phyloP scores from a whole-genome alignment of 2,329 filamentous ascomycete genomes.

The Talaromyces sp. region DNA sequence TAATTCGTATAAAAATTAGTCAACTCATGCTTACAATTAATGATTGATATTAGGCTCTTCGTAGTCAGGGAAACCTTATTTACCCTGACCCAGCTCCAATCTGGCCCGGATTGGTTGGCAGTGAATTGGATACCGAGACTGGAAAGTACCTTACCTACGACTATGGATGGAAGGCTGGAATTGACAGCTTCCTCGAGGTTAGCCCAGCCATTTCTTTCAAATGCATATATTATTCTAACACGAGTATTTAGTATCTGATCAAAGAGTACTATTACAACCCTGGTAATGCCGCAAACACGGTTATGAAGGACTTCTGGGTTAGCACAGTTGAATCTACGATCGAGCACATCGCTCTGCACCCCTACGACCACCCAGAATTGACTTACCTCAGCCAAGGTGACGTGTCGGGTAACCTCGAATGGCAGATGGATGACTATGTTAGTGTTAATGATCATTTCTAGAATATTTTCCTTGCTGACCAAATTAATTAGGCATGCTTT shows the following conservation, averaged over 20 bases:
- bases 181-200: conserved; percentile 20
- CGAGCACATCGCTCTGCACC: conserved; percentile 15
- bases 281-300: conserved; percentile 5
- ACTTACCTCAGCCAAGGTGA: conserved; percentile 18
- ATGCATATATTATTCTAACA: neutral
- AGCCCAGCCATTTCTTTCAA: neutral
- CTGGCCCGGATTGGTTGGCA: conserved; percentile 18
- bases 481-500: conserved; percentile 15
- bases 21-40: neutral
- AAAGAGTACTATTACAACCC: conserved; percentile 19
- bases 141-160: conserved; percentile 19
- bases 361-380: conserved; percentile 15
- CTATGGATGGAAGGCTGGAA: conserved; percentile 17
- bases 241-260: conserved; percentile 15
- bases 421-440: conserved; percentile 19
- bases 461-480: neutral
- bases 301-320: conserved; percentile 18
- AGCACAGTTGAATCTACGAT: conserved; percentile 15
- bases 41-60: conserved; percentile 11
- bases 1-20: neutral
- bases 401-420: conserved; percentile 16
- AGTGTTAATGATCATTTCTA: neutral
- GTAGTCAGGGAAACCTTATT: conserved; percentile 15
- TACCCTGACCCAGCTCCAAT: conserved; percentile 16
- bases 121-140: conserved; percentile 16